Base-by-base conservation (phyloP, 345 rosid species). In the Citrus glauca region DNA sequence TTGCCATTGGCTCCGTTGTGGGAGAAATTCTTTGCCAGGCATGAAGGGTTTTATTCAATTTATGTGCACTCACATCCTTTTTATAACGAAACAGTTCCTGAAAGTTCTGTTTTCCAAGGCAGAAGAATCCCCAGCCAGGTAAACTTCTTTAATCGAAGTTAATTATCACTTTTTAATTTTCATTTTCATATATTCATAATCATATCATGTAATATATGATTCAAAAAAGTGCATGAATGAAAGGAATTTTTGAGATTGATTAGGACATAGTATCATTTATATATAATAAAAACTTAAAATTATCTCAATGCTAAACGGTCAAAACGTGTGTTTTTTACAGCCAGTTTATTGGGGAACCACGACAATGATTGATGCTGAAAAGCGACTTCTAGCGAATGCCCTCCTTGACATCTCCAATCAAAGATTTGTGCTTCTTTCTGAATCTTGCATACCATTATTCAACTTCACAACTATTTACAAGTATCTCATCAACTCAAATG, bases 121-220 rank as follows among this genome's bases (percentile, higher is more conserved):
- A 77, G 92, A 77, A 85, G 91, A 84, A 91, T 94, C 73, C 94
- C 92, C 24, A 89, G 97, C 77, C 88, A 93, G 97, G 98, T 93
- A 74, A 1, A 19, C 33, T 45, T 45, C 60, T 32, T 32, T 45
- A 3, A 13, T 13, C 64, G 48, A 8, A 38, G 20, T 13, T 3
- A 45, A 13, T 60, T 11, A 16, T 24, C 69, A 25, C 78, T 24
- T 27, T 45, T 28, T 20, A 28, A 42, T 14, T 65, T 19, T 40
- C 3, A 37, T n/a, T 16, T 20, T 61, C 57, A 53, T 5, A 4
- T 16, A 16, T 53, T 53, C 6, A 4, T 53, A 16, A 17, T 53
- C 22, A 53, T 17, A 53, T 53, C 7, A 53, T 53, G 57, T 53
- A 53, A 53, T 17, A 19, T 53, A 17, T 16, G 57, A 53, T 53